These are phyloP conservation scores for Aspergillus coremiiformis DNA, from an alignment of 495 filamentous ascomycete genomes.

Conservation along the genomic window DNA sequence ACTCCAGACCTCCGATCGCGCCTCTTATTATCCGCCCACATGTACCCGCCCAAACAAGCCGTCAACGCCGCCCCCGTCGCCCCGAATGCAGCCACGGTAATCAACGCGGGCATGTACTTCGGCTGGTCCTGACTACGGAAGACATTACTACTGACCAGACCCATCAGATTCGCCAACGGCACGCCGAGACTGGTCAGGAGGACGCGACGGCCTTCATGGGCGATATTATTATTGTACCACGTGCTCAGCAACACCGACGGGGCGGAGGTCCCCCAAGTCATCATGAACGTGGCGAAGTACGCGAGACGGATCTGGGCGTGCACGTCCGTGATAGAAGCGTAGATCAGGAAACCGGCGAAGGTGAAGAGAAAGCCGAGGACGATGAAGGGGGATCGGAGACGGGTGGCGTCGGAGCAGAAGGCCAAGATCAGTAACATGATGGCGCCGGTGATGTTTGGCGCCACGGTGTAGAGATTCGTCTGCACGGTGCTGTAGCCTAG, in stretches of 20 bases:
- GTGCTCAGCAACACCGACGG: constrained; percentile 46
- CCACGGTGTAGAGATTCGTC: constrained; percentile 73
- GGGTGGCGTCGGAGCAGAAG: constrained; percentile 55
- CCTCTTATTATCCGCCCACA: constrained; percentile 62
- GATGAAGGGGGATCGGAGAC: constrained; percentile 67
- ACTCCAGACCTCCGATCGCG: constrained; percentile 56
- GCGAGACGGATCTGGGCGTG: constrained; percentile 51
- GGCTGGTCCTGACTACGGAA: constrained; percentile 65
- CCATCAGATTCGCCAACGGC: constrained; percentile 75
- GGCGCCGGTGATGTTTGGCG: constrained; percentile 62
- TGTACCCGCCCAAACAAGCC: constrained; percentile 52
- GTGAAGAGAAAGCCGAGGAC: constrained; percentile 66
- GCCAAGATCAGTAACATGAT: constrained; percentile 62
- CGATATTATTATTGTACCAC: constrained; percentile 78
- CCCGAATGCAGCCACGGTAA: constrained; percentile 68
- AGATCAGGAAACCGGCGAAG: constrained; percentile 70
- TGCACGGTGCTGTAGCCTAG: constrained; percentile 58
- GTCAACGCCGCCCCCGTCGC: constrained; percentile 54
- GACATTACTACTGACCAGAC: constrained; percentile 64
- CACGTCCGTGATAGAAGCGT: constrained; percentile 57
- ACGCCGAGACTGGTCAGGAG: constrained; percentile 66
- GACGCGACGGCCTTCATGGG: constrained; percentile 65
- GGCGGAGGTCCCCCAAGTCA: constrained; percentile 61
- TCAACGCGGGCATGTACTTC: constrained; percentile 65
- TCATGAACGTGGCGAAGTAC: constrained; percentile 77